Base-by-base conservation (phyloP, 352 stramenopile species). In the Globisporangium nagaii region DNA sequence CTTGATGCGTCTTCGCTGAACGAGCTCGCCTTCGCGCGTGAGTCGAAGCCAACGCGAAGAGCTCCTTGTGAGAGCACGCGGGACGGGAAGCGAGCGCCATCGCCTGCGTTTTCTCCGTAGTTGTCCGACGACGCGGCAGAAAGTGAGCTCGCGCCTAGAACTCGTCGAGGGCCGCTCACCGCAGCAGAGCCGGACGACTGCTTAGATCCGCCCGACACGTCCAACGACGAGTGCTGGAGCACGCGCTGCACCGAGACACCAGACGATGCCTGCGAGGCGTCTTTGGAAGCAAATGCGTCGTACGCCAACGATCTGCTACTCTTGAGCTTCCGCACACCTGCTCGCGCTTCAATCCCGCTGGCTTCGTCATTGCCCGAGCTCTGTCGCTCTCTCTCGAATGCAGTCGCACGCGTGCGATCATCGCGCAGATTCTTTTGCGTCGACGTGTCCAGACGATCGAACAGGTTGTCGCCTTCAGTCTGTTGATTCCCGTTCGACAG, bases 361-460 rank as follows among this genome's bases (percentile, higher is more conserved):
- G 24, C 42, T 17, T 59, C 53, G 12, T 11, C 12, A 8, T 28
- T 17, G 10, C 31, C 32, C 20, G 28, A 46, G 31, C 30, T 31
- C 1, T 56, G 28, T 31, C 31, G n/a, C 10, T 64, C 30, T 39
- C 12, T 12, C 22, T 62, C 36, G 2, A 17, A 10, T 0, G 32
- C 41, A 25, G 45, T 66, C 15, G 53, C 63, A 40, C 70, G 65
- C 6, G 68, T 60, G 11, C 68, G 56, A 53, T 84, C 73, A 37
- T 84, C 73, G 3, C 64, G 66, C 24, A 84, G 53, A 43, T 81
- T 81, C 31, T 70, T 76, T 55, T 90, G 80, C 0, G 78, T 91
- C 8, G 80, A 86, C 42, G 66, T n/a, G 60, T 91, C 79, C 17
- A 93, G 56, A 17, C 73, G 68, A 47, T 73, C 62, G 17, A 87